A percentile compares a stretch with the other conserved stretches of the same genome.
phyloP scores from a whole-genome alignment of 2,329 filamentous ascomycete genomes.

The Trichoderma koningii region DNA sequence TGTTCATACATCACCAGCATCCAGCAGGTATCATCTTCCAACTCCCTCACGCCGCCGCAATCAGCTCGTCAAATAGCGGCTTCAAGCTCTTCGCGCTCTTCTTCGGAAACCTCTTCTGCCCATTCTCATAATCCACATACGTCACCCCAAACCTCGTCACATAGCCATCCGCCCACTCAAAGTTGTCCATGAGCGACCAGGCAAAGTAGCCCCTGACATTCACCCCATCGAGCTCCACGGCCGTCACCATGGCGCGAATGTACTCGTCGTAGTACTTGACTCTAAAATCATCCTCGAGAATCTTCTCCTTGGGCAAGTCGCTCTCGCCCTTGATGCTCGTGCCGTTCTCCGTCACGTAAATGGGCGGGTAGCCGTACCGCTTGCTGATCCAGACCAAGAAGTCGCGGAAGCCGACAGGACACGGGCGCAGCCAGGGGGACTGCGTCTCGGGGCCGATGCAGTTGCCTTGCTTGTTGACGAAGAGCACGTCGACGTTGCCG shows the following conservation, averaged over 20 bases:
- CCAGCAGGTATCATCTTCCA: background rate
- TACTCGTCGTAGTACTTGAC: conserved; percentile 78
- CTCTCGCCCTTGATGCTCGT: conserved; percentile 84
- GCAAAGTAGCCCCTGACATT: conserved; percentile 79
- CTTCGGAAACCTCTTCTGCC: conserved; percentile 79
- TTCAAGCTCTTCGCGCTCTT: conserved; percentile 76
- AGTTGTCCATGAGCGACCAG: conserved; percentile 89
- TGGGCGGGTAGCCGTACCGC: conserved; percentile 73
- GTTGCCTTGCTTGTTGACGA: conserved; percentile 70
- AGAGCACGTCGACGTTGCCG: conserved; percentile 73
- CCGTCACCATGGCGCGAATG: conserved; percentile 73
- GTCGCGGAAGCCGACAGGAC: conserved; percentile 74
- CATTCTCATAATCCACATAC: conserved; percentile 78
- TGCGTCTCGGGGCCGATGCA: conserved; percentile 81
- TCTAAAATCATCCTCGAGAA: conserved; percentile 80
- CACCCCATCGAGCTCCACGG: conserved; percentile 71
- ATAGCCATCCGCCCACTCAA: conserved; percentile 91
- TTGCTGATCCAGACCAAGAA: conserved; percentile 76
- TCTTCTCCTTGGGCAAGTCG: conserved; percentile 67
- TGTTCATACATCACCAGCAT: background rate
- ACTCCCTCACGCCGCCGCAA: conserved; percentile 49
- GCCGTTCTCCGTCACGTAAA: conserved; percentile 89
- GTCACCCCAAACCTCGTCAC: conserved; percentile 83
- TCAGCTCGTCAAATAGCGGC: conserved; percentile 69
- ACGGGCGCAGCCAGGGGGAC: conserved; percentile 77